Base-by-base conservation (phyloP, 768 basidiomycete genomes). In the Chlorophyllum brunneum region DNA sequence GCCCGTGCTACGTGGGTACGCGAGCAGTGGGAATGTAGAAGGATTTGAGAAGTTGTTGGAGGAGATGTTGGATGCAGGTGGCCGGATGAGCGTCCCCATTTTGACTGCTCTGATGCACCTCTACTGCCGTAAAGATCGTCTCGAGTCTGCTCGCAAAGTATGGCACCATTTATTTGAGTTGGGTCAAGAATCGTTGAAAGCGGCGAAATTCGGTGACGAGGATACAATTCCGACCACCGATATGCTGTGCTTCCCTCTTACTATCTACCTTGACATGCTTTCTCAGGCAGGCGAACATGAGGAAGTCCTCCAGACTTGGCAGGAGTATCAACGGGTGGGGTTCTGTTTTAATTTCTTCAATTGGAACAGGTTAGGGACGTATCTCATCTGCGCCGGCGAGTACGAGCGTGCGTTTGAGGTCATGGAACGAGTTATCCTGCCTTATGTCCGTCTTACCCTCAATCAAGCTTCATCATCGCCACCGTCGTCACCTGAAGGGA, bases 261-360 rank as follows among this genome's bases (percentile, higher is more conserved):
- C 92, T 11, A 85, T 92, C 58, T 85, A 85, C 66, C 81, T 97
- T 55, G 84, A 91, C 57, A 77, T 81, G 4, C 70, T 95, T 45
- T 88, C 91, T 2, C 67, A 71, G 2, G 78, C 77, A 0, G 86
- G 85, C 1, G 62, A 71, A 31, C 86, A 93, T 58, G 56, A 62
- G 6, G 78, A 83, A 54, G 76, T 95, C 39, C 77, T 83, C 13
- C 61, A 63, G 2, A 72, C 78, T 0, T 98, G 95, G 94, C 69
- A 72, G n/a, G 63, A 70, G 26, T 76, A 90, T 44, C 78, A 79
- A 54, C 57, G 66, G 9, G 66, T 73, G 8, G 89, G 90, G 1
- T 87, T 95, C 59, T 74, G 74, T 10, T 92, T 93, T 64, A 91
- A 95, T 63, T 78, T 88, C 10, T 83, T 88, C 60, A 98, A 97